Conservation (phyloP, 495 filamentous ascomycete species). For the Extremus antarcticus region DNA sequence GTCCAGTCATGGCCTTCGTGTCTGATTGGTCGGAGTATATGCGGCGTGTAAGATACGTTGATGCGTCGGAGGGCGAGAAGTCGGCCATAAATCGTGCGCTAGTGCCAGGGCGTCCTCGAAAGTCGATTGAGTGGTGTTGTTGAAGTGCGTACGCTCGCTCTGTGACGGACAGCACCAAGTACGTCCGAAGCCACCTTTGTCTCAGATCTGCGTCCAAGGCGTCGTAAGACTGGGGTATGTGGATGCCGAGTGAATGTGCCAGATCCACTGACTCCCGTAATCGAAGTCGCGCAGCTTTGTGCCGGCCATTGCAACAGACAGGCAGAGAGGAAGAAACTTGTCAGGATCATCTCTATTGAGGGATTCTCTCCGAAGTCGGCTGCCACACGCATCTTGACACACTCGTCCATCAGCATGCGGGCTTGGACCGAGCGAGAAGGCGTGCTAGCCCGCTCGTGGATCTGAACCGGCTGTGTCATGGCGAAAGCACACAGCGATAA, state of each 20-base stretch:
- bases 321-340: slow-evolving; percentile 1
- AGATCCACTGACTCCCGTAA: slow-evolving; percentile 1
- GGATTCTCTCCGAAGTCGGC: neutral
- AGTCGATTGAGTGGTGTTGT: slow-evolving; percentile 2
- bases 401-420: slow-evolving; percentile 2
- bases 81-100: neutral
- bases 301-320: neutral
- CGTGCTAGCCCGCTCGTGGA: neutral
- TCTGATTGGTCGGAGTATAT: neutral
- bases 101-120: neutral
- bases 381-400: neutral
- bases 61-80: neutral
- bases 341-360: slow-evolving; percentile 4
- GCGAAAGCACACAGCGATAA: neutral
- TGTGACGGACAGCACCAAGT: neutral
- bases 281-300: slow-evolving; percentile 1
- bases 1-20: neutral
- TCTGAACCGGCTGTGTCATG: slow-evolving; percentile 3
- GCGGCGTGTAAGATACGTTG: neutral
- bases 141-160: slow-evolving; percentile 4
- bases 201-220: neutral
- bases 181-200: neutral
- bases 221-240: neutral
- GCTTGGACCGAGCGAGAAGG: neutral
- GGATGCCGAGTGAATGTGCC: neutral